Conservation (phyloP, 805 yeast genomes). For the Lachancea fermentati region DNA sequence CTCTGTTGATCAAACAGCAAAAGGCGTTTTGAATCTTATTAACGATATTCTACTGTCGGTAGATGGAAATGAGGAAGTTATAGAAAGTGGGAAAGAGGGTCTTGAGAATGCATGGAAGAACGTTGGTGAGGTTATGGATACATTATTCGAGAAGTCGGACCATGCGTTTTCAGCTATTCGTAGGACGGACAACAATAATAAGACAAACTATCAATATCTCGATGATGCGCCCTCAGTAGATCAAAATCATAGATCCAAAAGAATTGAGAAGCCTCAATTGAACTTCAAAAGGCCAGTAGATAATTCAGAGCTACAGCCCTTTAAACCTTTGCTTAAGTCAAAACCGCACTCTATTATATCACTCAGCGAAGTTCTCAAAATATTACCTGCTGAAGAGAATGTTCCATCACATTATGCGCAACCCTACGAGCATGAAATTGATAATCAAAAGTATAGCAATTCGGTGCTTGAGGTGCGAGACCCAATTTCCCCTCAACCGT, state of each 20-base stretch:
- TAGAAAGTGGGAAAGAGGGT: slow-evolving; percentile 37
- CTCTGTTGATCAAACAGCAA: slow-evolving; percentile 38
- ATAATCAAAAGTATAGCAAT: slow-evolving; percentile 61
- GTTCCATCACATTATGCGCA: slow-evolving; percentile 62
- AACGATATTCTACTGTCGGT: slow-evolving; percentile 40
- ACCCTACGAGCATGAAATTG: slow-evolving; percentile 77
- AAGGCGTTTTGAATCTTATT: slow-evolving; percentile 40
- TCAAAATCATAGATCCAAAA: slow-evolving; percentile 19
- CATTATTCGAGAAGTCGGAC: slow-evolving; percentile 71
- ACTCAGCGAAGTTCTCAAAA: slow-evolving; percentile 44
- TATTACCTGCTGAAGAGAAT: slow-evolving; percentile 36
- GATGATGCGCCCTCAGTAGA: slow-evolving; percentile 38
- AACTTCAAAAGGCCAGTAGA: slow-evolving; percentile 55
- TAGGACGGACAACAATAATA: slow-evolving; percentile 15
- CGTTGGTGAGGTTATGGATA: slow-evolving; percentile 59
- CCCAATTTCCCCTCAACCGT: slow-evolving; percentile 51
- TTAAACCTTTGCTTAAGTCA: slow-evolving; percentile 60
- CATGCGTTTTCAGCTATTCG: slow-evolving; percentile 48
- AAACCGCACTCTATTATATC: slow-evolving; percentile 69
- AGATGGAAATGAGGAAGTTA: slow-evolving; percentile 28
- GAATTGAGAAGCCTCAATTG: slow-evolving; percentile 63
- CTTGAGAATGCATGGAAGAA: slow-evolving; percentile 53
- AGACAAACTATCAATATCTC: slow-evolving; percentile 38
- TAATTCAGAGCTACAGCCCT: slow-evolving; percentile 65
- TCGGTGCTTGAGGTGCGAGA: slow-evolving; percentile 41